A percentile compares a stretch with the other conserved stretches of the same genome.
Evolutionary conservation across 129 eudicot genomes (phyloP).

Genomic region (Chrysanthemum seticuspe): DNA sequence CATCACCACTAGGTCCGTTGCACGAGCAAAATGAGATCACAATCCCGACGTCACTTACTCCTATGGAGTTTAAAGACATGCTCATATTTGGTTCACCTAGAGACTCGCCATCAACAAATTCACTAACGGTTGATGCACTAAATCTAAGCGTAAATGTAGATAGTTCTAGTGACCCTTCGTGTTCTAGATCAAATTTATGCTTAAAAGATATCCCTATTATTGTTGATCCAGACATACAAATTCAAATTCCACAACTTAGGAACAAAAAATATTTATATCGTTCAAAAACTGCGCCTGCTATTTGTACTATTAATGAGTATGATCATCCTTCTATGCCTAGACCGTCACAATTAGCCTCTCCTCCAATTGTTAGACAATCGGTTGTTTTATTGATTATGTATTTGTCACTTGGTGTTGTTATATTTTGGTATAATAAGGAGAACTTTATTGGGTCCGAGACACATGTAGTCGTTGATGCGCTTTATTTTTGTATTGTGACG

Average conservation of each 20-base stretch:
- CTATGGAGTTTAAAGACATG: slow-evolving; percentile 64
- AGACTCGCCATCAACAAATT: slow-evolving; percentile 40
- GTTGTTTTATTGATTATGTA: slow-evolving; percentile 46
- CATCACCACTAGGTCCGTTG: slow-evolving; percentile 36
- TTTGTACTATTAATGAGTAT: slow-evolving; percentile 42
- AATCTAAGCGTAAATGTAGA: slow-evolving; percentile 26
- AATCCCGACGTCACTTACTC: slow-evolving; percentile 48
- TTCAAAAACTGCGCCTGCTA: slow-evolving; percentile 71
- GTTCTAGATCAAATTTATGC: slow-evolving; percentile 2
- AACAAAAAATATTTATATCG: slow-evolving; percentile 35
- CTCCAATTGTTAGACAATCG: slow-evolving; percentile 54
- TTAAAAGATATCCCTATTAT: neutral
- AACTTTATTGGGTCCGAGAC: slow-evolving; percentile 48
- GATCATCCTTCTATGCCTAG: slow-evolving; percentile 5
- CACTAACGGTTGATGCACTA: slow-evolving; percentile 48
- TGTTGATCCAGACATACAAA: slow-evolving; percentile 20
- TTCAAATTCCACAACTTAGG: slow-evolving; percentile 17
- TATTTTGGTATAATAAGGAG: slow-evolving; percentile 47
- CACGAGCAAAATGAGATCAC: slow-evolving; percentile 53
- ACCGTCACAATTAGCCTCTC: slow-evolving; percentile 32
- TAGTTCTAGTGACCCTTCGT: slow-evolving; percentile 14
- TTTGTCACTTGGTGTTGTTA: slow-evolving; percentile 49
- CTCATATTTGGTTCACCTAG: slow-evolving; percentile 67
- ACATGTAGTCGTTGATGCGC: slow-evolving; percentile 67
- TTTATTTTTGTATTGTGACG: slow-evolving; percentile 55